Conservation (phyloP, 306 rosid species). For the Prosopis cineraria region DNA sequence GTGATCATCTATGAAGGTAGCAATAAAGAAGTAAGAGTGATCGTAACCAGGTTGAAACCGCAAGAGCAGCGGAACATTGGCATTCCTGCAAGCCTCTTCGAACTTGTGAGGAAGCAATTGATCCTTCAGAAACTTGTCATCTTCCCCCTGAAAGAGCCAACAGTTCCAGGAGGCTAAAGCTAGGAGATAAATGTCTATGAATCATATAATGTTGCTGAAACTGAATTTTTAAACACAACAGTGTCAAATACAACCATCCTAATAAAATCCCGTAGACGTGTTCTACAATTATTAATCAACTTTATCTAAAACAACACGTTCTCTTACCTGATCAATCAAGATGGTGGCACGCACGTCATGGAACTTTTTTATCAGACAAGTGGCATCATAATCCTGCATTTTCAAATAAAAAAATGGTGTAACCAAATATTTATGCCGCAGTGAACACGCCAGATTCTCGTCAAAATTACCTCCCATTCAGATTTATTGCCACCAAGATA, state of each 20-base stretch:
- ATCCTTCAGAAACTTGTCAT: slow-evolving; percentile 74
- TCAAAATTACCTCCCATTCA: slow-evolving; percentile 80
- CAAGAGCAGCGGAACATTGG: slow-evolving; percentile 64
- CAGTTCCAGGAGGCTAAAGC: background rate
- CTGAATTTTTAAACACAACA: background rate
- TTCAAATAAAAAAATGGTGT: slow-evolving; percentile 17
- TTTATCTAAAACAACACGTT: background rate
- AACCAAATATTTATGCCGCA: slow-evolving; percentile 12
- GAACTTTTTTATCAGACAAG: slow-evolving; percentile 58
- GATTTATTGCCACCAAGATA: slow-evolving; percentile 78
- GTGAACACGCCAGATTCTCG: slow-evolving; percentile 6
- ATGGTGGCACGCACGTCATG: slow-evolving; percentile 61
- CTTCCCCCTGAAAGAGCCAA: slow-evolving; percentile 66
- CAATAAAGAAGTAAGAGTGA: slow-evolving; percentile 77
- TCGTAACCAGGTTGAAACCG: slow-evolving; percentile 84
- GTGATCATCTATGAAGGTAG: slow-evolving; percentile 95
- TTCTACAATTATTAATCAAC: background rate
- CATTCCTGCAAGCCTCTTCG: slow-evolving; percentile 78
- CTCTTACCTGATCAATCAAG: slow-evolving; percentile 88
- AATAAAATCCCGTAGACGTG: background rate
- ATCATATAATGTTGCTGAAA: background rate
- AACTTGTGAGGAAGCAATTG: slow-evolving; percentile 80
- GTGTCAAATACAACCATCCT: background rate
- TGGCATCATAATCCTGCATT: slow-evolving; percentile 94
- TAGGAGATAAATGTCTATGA: background rate